Conservation (phyloP, 139 green algal genomes). For the Cymbomonas tetramitiformis region DNA sequence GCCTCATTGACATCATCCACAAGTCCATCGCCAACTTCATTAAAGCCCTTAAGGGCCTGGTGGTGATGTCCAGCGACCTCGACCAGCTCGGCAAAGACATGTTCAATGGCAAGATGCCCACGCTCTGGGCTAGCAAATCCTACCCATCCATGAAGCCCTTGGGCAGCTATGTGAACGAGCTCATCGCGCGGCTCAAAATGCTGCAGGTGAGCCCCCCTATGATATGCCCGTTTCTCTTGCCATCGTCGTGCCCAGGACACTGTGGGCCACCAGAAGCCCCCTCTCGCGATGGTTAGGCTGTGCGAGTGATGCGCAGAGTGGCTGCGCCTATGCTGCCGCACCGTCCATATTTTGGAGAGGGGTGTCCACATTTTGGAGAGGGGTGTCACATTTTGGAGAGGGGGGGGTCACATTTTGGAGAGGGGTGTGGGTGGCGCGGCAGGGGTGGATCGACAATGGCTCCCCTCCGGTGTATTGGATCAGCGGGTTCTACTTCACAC, state of each 20-base stretch:
- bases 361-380: no score
- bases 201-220: no score
- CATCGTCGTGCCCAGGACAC: no score
- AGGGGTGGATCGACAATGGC: constrained; percentile 48
- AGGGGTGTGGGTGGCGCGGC: no score
- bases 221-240: no score
- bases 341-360: no score
- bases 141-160: constrained; percentile 64
- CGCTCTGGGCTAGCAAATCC: constrained; percentile 43
- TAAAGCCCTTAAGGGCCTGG: constrained; percentile 50
- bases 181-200: constrained; percentile 14
- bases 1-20: constrained; percentile 42
- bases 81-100: constrained; percentile 36
- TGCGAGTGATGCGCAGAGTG: no score
- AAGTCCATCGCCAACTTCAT: constrained; percentile 26
- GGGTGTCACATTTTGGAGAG: no score
- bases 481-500: constrained; percentile 72
- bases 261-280: no score
- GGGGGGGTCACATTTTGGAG: no score
- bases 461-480: constrained; percentile 56
- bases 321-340: no score
- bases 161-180: constrained; percentile 53
- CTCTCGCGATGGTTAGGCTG: no score
- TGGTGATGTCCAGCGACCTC: constrained; percentile 59
- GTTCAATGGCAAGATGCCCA: constrained; percentile 36